A percentile compares a stretch with the other conserved stretches of the same genome.
Evolutionary conservation across 1,139 yeast species (phyloP).

Genomic region (Lodderomyces metapsilosis): DNA sequence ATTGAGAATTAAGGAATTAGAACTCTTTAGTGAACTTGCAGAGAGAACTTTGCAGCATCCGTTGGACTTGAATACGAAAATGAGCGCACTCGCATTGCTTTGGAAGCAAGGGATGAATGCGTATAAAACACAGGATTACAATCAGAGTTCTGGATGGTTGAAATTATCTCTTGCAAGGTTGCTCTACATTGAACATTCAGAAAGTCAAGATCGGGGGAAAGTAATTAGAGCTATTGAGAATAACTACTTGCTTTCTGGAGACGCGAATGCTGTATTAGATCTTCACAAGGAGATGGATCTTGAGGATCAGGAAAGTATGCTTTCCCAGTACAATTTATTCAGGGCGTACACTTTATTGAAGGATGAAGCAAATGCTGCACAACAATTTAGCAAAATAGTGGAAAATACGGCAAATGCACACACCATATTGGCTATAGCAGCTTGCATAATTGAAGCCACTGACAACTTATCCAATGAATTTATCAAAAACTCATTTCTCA

Average conservation of each 20-base stretch:
- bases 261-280: constrained; percentile 14
- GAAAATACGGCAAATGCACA: constrained; percentile 7
- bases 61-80: constrained; percentile 19
- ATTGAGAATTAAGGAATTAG: constrained; percentile 7
- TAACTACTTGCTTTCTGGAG: constrained; percentile 16
- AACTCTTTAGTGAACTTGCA: constrained; percentile 17
- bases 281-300: constrained; percentile 9
- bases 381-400: constrained; percentile 11
- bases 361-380: constrained; percentile 12
- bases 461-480: constrained; percentile 7
- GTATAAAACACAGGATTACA: constrained; percentile 15
- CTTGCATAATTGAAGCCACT: constrained; percentile 19
- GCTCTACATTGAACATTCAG: constrained; percentile 17
- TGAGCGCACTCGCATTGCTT: constrained; percentile 23
- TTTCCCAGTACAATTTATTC: constrained; percentile 26
- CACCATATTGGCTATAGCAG: constrained; percentile 15
- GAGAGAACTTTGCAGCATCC: constrained; percentile 20
- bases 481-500: constrained; percentile 7
- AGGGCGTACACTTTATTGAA: constrained; percentile 15
- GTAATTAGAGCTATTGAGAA: constrained; percentile 25
- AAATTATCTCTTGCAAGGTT: constrained; percentile 21
- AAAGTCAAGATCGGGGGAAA: constrained; percentile 20
- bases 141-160: constrained; percentile 23
- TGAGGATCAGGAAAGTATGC: constrained; percentile 14
- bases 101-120: constrained; percentile 28